Percentiles rank a stretch among this genome's conserved stretches.
Conservation (phyloP, 2,329 filamentous ascomycete genomes). For the Ophiostoma populinum region DNA sequence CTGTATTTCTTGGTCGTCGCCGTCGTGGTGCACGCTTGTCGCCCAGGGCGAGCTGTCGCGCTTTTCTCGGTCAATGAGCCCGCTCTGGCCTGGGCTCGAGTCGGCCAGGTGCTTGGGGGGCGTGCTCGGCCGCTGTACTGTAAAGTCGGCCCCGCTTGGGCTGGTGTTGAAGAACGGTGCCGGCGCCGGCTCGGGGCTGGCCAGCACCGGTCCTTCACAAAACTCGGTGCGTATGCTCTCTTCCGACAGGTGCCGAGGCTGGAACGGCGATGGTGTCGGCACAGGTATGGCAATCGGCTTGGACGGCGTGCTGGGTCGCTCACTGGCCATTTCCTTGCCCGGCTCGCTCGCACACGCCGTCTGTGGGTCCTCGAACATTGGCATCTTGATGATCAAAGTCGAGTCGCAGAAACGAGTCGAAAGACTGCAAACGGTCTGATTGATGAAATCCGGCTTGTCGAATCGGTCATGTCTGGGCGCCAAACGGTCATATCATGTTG, state of each 20-base stretch:
- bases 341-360: slow-evolving; percentile 20
- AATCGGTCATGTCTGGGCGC: too few species aligned
- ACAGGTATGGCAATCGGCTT: slow-evolving; percentile 12
- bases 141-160: too few species aligned
- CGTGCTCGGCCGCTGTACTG: background rate
- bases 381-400: slow-evolving; percentile 25
- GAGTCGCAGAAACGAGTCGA: too few species aligned
- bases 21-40: slow-evolving; percentile 24
- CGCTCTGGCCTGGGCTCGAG: slow-evolving; percentile 41
- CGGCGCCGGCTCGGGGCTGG: too few species aligned
- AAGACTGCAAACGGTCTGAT: too few species aligned
- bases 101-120: background rate
- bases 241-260: slow-evolving; percentile 29
- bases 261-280: slow-evolving; percentile 6
- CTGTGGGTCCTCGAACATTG: slow-evolving; percentile 39
- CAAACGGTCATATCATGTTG: too few species aligned
- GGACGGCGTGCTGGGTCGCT: slow-evolving; percentile 4
- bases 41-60: slow-evolving; percentile 59
- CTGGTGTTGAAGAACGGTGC: too few species aligned
- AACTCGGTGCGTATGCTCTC: slow-evolving; percentile 44
- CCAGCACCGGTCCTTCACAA: slow-evolving; percentile 35
- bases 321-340: too few species aligned
- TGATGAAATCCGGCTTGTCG: too few species aligned
- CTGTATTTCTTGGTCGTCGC: slow-evolving; percentile 19
- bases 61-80: slow-evolving; percentile 75